phyloP scores from a whole-genome alignment of 1,284 basidiomycete genomes.

The Xerocomus minutiporus region DNA sequence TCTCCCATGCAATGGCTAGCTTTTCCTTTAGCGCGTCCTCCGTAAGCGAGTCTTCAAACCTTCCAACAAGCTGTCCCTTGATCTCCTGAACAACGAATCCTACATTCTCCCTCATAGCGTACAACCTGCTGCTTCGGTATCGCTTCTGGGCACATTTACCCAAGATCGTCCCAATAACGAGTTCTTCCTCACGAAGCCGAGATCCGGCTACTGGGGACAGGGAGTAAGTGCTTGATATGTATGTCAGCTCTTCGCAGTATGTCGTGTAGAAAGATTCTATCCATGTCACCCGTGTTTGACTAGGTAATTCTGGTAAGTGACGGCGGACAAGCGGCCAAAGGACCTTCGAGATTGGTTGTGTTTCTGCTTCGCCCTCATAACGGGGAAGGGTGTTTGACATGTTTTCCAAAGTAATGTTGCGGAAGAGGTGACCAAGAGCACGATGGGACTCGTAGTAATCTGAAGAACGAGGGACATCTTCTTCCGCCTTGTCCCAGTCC shows the following conservation, averaged over 20 bases:
- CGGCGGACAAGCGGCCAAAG: slow-evolving; percentile 38
- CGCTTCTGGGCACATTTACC: slow-evolving; percentile 58
- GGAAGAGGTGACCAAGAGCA: slow-evolving; percentile 63
- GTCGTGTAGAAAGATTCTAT: slow-evolving; percentile 28
- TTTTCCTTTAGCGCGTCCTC: slow-evolving; percentile 37
- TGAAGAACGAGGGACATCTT: slow-evolving; percentile 48
- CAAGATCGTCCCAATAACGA: slow-evolving; percentile 68
- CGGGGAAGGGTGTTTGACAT: slow-evolving; percentile 27
- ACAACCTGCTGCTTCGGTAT: slow-evolving; percentile 55
- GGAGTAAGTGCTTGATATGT: slow-evolving; percentile 67
- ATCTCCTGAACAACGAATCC: slow-evolving; percentile 52
- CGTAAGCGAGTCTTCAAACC: slow-evolving; percentile 17
- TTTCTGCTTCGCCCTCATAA: slow-evolving; percentile 13
- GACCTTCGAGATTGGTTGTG: slow-evolving; percentile 47
- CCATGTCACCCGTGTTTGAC: not conserved
- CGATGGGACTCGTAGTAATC: slow-evolving; percentile 64
- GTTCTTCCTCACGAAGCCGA: slow-evolving; percentile 63
- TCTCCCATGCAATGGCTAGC: slow-evolving; percentile 55
- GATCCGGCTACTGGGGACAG: slow-evolving; percentile 54
- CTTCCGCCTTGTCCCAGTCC: slow-evolving; percentile 72
- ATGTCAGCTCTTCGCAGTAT: slow-evolving; percentile 62
- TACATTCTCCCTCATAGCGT: slow-evolving; percentile 59
- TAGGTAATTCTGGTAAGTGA: not conserved
- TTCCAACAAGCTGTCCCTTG: slow-evolving; percentile 42
- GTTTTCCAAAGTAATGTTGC: slow-evolving; percentile 50